Evolutionary conservation across 352 stramenopile genomes (phyloP), one percentile per base, ranked within the genome.

Genomic region (Phytophthora pinifolia): DNA sequence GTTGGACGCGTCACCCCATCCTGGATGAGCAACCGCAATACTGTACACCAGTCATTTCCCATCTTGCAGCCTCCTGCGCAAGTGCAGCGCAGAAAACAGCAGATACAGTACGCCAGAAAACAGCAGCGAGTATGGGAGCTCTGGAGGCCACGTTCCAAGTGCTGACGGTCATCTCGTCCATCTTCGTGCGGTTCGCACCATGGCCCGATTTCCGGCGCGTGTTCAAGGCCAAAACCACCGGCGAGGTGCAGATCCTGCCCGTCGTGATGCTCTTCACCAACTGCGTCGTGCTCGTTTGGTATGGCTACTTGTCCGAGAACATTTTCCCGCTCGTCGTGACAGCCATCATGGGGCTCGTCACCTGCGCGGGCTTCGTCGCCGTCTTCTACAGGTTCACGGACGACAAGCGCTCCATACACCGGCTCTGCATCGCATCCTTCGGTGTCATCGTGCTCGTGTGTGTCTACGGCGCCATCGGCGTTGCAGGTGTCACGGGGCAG

Each of bases 201-300:
- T 73, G 65, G 39, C 70, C 73, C 9, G 62, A 76, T 14, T 77
- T 89, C 45, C 74, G 78, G 47, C 63, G 65, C 18, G 77, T 89
- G 20, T 79, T 81, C 68, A 82, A 77, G 52, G 45, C 70, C 10
- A 67, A 67, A 31, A 53, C 42, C 10, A 84, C 73, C 0, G 79
- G 75, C 15, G 58, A 68, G 32, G 56, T 74, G 30, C 81, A 79
- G 17, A 71, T 85, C 42, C 62, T 84, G 12, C 77, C 79, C 17
- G 72, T 88, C 2, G 76, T 85, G 15, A 78, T 82, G 46, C 66
- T 89, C 22, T 87, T 76, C 55, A 78, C 75, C 54, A 78, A 87
- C 48, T 83, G 79, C 45, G 82, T 75, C 67, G 72, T 83, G 65
- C 54, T 84, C 29, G 74, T 68, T 20, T 75, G 70, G 50, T 79